Evolutionary conservation across 2,329 filamentous ascomycete genomes (phyloP).

Genomic region (Didymella lethalis): DNA sequence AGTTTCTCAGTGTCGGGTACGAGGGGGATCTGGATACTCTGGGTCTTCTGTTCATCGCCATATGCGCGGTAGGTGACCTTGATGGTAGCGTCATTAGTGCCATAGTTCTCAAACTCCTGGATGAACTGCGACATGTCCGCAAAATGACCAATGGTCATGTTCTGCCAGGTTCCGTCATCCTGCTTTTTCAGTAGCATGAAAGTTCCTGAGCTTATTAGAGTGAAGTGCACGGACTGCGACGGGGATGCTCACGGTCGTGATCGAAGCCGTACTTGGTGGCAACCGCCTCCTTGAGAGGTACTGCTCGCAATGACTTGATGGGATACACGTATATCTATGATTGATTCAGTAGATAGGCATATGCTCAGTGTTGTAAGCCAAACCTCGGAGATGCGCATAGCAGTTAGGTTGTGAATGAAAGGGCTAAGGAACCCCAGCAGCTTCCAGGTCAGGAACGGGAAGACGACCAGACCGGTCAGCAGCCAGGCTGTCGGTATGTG

Average conservation of each 20-base stretch:
- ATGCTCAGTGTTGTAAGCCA: not conserved
- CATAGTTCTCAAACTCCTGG: constrained; percentile 46
- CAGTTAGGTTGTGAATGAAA: constrained; percentile 32
- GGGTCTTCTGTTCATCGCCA: constrained; percentile 33
- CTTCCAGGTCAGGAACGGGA: constrained; percentile 31
- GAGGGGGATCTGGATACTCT: constrained; percentile 51
- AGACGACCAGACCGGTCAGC: constrained; percentile 31
- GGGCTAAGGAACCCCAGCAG: constrained; percentile 34
- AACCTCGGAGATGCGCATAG: constrained; percentile 48
- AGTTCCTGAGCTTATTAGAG: constrained; percentile 26
- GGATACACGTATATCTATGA: constrained; percentile 56
- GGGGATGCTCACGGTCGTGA: constrained; percentile 49
- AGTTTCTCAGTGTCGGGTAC: constrained; percentile 49
- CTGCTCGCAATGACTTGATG: constrained; percentile 56
- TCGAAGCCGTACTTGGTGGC: constrained; percentile 56
- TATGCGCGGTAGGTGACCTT: constrained; percentile 53
- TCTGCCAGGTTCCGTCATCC: constrained; percentile 45
- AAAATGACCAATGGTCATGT: constrained; percentile 54
- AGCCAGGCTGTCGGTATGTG: constrained; percentile 32
- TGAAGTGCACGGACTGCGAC: not conserved
- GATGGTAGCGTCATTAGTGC: constrained; percentile 43
- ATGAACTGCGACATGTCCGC: constrained; percentile 54
- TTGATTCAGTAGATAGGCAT: constrained; percentile 5
- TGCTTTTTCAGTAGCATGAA: constrained; percentile 54
- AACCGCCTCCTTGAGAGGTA: constrained; percentile 49